These are phyloP conservation scores for Boletus reticuloceps DNA, from an alignment of 768 basidiomycete species.

Conservation along the genomic window DNA sequence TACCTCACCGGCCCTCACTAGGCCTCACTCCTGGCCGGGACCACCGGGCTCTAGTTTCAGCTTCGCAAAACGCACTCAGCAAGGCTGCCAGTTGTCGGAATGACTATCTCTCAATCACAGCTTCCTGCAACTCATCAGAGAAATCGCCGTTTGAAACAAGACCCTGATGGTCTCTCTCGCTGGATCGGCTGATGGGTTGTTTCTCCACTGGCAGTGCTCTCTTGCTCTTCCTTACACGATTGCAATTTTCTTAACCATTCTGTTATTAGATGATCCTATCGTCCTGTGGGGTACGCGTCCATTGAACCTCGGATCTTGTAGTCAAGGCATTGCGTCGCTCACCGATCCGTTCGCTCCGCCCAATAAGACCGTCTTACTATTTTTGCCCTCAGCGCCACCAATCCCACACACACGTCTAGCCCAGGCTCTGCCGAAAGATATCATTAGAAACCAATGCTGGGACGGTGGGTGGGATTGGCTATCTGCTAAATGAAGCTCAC, in stretches of 20 bases:
- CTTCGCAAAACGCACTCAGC: not conserved
- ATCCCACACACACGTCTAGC: conserved; percentile 2
- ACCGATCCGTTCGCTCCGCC: not conserved
- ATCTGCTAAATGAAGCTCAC: not conserved
- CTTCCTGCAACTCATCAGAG: not conserved
- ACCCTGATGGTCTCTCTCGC: not conserved
- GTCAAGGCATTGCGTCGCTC: conserved; percentile 14
- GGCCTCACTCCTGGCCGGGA: not conserved
- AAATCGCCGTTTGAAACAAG: not conserved
- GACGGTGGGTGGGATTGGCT: not conserved
- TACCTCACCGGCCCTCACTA: no score
- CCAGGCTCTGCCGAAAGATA: conserved; percentile 1
- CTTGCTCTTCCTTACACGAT: not conserved
- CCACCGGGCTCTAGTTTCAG: not conserved
- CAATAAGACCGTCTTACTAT: not conserved
- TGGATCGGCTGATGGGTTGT: not conserved
- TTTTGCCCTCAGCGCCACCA: conserved; percentile 10
- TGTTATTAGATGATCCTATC: not conserved
- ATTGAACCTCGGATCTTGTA: conserved; percentile 10
- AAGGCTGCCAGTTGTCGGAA: not conserved
- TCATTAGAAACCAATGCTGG: not conserved
- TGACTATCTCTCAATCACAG: not conserved
- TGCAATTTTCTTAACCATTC: not conserved
- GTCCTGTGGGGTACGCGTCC: not conserved
- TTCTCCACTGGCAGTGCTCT: not conserved